Percentiles rank a stretch among this genome's conserved stretches.
Conservation (phyloP, 495 filamentous ascomycete species). For the Tuber borchii region DNA sequence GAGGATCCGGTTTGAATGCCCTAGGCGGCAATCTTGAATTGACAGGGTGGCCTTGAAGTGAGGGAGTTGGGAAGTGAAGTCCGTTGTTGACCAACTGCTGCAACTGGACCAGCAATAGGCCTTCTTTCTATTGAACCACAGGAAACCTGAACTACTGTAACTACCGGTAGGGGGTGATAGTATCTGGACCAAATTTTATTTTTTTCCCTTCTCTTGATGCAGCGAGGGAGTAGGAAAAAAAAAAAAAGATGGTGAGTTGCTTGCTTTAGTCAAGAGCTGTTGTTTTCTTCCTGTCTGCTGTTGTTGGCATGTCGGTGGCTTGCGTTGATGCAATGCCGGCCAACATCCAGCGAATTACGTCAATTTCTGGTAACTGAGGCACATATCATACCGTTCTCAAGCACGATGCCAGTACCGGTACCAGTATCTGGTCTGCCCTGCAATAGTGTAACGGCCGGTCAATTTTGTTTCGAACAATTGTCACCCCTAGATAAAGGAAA, state of each 20-base stretch:
- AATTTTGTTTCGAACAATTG: not conserved
- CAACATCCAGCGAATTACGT: conserved; percentile 1
- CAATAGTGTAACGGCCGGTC: not conserved
- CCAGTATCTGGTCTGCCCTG: not conserved
- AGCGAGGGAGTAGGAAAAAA: not conserved
- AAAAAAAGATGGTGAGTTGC: conserved; percentile 6
- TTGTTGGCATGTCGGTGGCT: conserved; percentile 2
- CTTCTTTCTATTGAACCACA: not conserved
- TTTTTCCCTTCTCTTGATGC: not conserved
- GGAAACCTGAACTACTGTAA: not conserved
- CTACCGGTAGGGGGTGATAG: not conserved
- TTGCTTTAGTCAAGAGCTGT: not conserved
- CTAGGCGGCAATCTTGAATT: not conserved
- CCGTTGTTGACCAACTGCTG: not conserved
- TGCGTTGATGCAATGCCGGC: not conserved
- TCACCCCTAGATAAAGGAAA: not conserved
- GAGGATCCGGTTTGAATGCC: conserved; percentile 2
- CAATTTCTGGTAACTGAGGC: not conserved
- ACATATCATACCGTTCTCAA: not conserved
- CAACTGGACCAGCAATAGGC: not conserved
- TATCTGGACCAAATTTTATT: not conserved
- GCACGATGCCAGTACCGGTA: not conserved
- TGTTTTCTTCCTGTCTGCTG: conserved; percentile 7
- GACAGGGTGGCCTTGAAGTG: not conserved
- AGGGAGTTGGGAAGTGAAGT: not conserved